Conservation (phyloP, 768 basidiomycete genomes). For the Lactarius evosmus region DNA sequence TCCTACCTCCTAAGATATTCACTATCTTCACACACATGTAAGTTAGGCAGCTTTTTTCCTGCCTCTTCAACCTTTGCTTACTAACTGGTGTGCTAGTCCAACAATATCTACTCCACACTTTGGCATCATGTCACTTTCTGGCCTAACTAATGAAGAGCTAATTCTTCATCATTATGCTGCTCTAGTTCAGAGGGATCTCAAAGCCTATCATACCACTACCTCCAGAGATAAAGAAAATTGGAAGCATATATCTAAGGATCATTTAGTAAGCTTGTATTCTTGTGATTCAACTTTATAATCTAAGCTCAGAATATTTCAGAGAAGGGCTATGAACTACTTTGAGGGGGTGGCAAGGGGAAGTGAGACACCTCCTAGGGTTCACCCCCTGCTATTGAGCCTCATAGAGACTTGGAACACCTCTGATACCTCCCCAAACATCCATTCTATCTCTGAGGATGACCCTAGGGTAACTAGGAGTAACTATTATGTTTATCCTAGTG, state of each 20-base stretch:
- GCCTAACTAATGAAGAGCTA: background rate
- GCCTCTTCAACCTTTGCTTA: no score
- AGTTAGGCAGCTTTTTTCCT: no score
- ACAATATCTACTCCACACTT: no score
- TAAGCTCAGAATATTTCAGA: background rate
- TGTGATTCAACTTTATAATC: background rate
- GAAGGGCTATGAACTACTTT: background rate
- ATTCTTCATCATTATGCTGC: background rate
- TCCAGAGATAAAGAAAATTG: background rate
- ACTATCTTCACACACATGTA: no score
- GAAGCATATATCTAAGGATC: background rate
- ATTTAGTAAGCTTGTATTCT: background rate
- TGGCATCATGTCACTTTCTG: no score
- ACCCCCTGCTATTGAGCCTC: background rate
- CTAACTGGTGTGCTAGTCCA: no score
- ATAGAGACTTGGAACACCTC: no score
- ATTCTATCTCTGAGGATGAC: background rate
- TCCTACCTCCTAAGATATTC: no score
- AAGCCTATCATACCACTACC: background rate
- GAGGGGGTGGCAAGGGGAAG: fast-evolving
- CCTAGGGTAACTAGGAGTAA: background rate
- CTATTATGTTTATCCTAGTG: background rate
- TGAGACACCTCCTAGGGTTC: background rate
- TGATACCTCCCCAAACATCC: background rate
- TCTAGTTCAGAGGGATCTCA: background rate